Evolutionary conservation across 371 early-diverging fungal species (phyloP), one percentile per base, ranked within the genome.

Genomic region (Vairimorpha ceranae): DNA sequence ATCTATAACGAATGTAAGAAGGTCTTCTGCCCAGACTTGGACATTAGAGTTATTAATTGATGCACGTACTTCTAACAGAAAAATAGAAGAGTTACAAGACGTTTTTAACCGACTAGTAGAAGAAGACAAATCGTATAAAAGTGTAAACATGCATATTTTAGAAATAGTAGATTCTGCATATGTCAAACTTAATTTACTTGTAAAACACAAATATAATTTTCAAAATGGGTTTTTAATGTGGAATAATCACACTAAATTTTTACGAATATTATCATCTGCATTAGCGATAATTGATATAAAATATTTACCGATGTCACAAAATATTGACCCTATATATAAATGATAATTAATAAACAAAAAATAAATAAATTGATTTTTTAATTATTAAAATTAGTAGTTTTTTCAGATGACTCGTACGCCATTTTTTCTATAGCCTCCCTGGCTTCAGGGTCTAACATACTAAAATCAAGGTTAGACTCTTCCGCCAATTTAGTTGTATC

Each of bases 141-240:
- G 65, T 63, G 17, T 80, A 41, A 30, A 36, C 14, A 38, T 67
- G 41, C 19, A 46, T 59, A 14, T 32, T 10, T 27, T 33, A 27
- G 72, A 76, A 4, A 36, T 84, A 14, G 41, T 59, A 6, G 56
- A 81, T 48, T 74, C 63, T 19, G 75, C 71, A 29, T 51, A 64
- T 30, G 21, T 79, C 15, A 54, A 38, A 1, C 45, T 81, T 43
- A 43, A 43, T 19, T 56, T 84, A 32, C 65, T 74, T 21, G 65
- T 84, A 15, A 69, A 75, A 60, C 83, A 84, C 67, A 68, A 68
- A 29, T 77, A 74, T 14, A 84, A 84, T 76, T 82, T 78, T 56
- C 83, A 83, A 51, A 84, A 82, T 65, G 80, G 82, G 25, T 84
- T 76, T 68, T 82, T 82, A 48, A 83, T 76, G 73, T 80, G 82